Evolutionary conservation across 202 grass and related monocot species (phyloP).

Genomic region (Miscanthus sacchariflorus): DNA sequence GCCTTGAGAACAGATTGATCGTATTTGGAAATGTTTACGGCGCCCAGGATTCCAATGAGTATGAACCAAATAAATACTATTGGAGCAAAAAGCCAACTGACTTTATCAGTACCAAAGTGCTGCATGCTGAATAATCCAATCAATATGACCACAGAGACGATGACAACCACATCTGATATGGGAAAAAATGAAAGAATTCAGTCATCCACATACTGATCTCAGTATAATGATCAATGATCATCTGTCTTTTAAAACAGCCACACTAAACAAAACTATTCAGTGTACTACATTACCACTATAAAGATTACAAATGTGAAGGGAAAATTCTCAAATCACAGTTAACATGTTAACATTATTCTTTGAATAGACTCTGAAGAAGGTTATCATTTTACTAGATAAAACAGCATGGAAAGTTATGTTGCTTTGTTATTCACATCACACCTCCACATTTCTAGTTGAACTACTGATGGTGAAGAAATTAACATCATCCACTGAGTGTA

Average conservation of each 20-base stretch:
- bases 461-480: not conserved
- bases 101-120: conserved; percentile 93
- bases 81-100: conserved; percentile 92
- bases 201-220: conserved; percentile 6
- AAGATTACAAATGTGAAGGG: not conserved
- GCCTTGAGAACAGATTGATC: conserved; percentile 86
- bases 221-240: not conserved
- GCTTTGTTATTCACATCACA: not conserved
- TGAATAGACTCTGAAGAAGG: not conserved
- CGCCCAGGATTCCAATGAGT: conserved; percentile 72
- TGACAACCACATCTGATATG: conserved; percentile 70
- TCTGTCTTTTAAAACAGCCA: not conserved
- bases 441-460: not conserved
- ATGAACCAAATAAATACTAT: conserved; percentile 91
- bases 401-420: not conserved
- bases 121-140: conserved; percentile 94
- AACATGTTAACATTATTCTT: conserved; percentile 4
- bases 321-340: conserved; percentile 6
- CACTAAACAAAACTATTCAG: not conserved
- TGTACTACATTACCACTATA: not conserved
- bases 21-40: conserved; percentile 79
- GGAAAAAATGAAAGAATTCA: conserved; percentile 30
- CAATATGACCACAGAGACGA: conserved; percentile 82
- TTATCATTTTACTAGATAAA: conserved; percentile 3
- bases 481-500: conserved; percentile 12